phyloP scores from a whole-genome alignment of 2,329 filamentous ascomycete species.

The Paradendryphiella salina region DNA sequence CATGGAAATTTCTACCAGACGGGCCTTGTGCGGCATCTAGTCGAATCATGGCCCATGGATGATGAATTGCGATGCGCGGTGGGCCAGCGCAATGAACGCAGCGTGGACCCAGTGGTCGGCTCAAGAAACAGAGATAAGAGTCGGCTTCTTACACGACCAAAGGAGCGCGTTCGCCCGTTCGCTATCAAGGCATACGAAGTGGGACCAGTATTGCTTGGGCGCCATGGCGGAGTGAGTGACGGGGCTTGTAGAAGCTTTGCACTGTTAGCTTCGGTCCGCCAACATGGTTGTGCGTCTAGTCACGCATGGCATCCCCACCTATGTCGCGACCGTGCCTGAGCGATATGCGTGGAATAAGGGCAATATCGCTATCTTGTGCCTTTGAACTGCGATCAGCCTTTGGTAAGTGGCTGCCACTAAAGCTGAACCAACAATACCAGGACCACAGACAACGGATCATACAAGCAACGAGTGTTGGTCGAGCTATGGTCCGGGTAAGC shows the following conservation, averaged over 20 bases:
- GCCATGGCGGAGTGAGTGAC: slow-evolving; percentile 13
- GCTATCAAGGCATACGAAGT: slow-evolving; percentile 4
- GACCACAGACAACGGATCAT: neutral
- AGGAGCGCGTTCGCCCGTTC: neutral
- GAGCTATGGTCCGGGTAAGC: neutral
- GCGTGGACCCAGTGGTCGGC: neutral
- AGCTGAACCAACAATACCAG: neutral
- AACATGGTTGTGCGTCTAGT: slow-evolving; percentile 7
- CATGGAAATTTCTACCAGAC: neutral
- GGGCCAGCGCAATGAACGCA: slow-evolving; percentile 3
- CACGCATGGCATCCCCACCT: neutral
- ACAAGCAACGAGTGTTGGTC: neutral
- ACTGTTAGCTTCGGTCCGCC: slow-evolving; percentile 13
- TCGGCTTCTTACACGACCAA: neutral
- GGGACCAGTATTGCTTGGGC: slow-evolving; percentile 14
- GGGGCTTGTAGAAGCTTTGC: slow-evolving; percentile 28
- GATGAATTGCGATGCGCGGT: neutral
- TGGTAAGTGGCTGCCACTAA: neutral
- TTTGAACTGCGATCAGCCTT: neutral
- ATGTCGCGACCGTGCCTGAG: slow-evolving; percentile 4
- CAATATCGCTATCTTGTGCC: too few species aligned
- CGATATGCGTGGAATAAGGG: neutral
- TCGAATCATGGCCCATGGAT: neutral
- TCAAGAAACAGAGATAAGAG: slow-evolving; percentile 1
- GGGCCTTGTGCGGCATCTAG: neutral